Evolutionary conservation across 352 stramenopile species (phyloP).

Genomic region (Thalassiosira ordinaria): DNA sequence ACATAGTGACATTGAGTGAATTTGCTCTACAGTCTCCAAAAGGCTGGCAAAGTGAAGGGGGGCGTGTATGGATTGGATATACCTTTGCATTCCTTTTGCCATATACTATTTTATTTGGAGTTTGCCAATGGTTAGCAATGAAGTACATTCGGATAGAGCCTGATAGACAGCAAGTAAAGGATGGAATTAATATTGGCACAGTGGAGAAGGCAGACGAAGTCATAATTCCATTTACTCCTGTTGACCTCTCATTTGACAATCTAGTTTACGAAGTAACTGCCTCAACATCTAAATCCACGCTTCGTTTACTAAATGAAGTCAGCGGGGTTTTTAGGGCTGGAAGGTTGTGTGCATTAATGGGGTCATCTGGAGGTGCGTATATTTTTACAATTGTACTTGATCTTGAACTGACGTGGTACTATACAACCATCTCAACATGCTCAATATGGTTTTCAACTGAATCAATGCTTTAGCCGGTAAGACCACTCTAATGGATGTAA

Average conservation of each 20-base stretch:
- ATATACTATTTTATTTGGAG: constrained; percentile 59
- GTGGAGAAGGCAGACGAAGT: constrained; percentile 39
- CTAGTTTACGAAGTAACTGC: constrained; percentile 47
- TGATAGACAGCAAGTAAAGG: constrained; percentile 54
- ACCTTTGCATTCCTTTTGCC: constrained; percentile 55
- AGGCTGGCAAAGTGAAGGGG: constrained; percentile 30
- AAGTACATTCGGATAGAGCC: constrained; percentile 63
- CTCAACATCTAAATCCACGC: constrained; percentile 44
- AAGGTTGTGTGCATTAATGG: constrained; percentile 45
- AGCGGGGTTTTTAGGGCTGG: constrained; percentile 42
- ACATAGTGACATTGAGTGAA: constrained; percentile 10
- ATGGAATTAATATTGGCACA: constrained; percentile 50
- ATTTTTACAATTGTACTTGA: not conserved
- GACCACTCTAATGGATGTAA: constrained; percentile 93
- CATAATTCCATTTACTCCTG: constrained; percentile 52
- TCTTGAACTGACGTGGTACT: too few species aligned
- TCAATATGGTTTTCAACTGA: not conserved
- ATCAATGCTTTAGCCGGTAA: constrained; percentile 82
- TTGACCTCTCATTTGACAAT: constrained; percentile 50
- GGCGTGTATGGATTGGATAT: constrained; percentile 42
- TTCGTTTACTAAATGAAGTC: constrained; percentile 54
- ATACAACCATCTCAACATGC: too few species aligned
- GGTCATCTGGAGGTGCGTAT: constrained; percentile 31
- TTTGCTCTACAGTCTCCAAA: constrained; percentile 1
- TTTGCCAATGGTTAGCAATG: constrained; percentile 47